These are phyloP conservation scores for Geotrichum cucujoidarum DNA, from an alignment of 1,139 yeast genomes.

Conservation along the genomic window DNA sequence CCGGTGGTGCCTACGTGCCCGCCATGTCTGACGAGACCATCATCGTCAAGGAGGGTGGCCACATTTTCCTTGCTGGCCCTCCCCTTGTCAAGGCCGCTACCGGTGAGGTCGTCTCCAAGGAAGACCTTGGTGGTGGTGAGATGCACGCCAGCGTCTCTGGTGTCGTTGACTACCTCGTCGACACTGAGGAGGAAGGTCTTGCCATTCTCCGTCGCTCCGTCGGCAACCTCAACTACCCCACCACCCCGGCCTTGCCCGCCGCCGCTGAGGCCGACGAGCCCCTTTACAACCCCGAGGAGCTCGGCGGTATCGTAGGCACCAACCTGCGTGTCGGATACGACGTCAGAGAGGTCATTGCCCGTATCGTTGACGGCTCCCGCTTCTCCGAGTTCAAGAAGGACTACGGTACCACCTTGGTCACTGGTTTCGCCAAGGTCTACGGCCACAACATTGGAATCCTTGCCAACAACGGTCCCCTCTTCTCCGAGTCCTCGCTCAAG, in stretches of 20 bases:
- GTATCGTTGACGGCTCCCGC: constrained; percentile 36
- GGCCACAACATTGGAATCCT: constrained; percentile 36
- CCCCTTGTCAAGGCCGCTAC: constrained; percentile 39
- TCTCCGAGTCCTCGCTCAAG: constrained; percentile 35
- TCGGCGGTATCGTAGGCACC: constrained; percentile 36
- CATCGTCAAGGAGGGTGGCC: constrained; percentile 37
- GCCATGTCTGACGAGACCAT: constrained; percentile 38
- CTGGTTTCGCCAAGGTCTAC: constrained; percentile 35
- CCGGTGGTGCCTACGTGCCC: constrained; percentile 40
- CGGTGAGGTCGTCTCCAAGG: constrained; percentile 37
- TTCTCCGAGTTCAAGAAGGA: constrained; percentile 35
- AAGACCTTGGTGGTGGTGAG: constrained; percentile 38
- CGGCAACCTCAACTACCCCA: constrained; percentile 31
- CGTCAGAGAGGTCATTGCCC: constrained; percentile 36
- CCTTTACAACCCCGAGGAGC: constrained; percentile 32
- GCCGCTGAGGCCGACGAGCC: constrained; percentile 29
- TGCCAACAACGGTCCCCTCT: constrained; percentile 38
- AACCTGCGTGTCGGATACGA: constrained; percentile 35
- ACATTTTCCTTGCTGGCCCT: constrained; percentile 38
- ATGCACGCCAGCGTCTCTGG: constrained; percentile 37
- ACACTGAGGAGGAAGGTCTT: constrained; percentile 36
- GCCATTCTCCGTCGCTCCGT: constrained; percentile 33
- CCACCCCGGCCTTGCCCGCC: constrained; percentile 16
- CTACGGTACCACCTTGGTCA: constrained; percentile 35
- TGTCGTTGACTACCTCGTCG: constrained; percentile 35